Evolutionary conservation across 345 rosid genomes (phyloP).

Genomic region (Bruguiera parviflora): DNA sequence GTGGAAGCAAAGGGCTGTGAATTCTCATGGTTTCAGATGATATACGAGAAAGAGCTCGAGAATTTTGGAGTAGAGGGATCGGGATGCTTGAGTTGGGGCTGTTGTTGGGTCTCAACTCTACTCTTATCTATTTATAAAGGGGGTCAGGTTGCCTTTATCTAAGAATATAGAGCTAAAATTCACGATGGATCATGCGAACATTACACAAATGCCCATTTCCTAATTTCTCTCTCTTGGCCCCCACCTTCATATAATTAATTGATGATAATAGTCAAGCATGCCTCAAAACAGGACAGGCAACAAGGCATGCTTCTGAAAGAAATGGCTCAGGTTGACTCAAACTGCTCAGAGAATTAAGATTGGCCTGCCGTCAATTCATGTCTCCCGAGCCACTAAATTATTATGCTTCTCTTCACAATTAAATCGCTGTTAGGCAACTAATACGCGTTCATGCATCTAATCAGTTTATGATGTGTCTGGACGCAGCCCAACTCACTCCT

Average conservation of each 20-base stretch:
- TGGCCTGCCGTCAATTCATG: not conserved
- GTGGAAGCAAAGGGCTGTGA: constrained; percentile 9
- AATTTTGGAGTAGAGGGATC: not conserved
- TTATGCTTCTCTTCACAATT: too few relatives aligned
- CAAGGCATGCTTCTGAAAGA: not conserved
- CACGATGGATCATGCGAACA: not conserved
- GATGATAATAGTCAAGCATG: too few relatives aligned
- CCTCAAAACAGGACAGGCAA: not conserved
- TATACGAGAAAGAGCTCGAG: not conserved
- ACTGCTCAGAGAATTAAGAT: not conserved
- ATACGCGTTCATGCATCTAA: not conserved
- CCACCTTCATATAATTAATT: not conserved
- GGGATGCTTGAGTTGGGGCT: not conserved
- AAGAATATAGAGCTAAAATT: not conserved
- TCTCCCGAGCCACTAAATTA: not conserved
- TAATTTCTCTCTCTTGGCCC: not conserved
- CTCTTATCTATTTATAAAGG: constrained; percentile 15
- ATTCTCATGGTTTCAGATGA: constrained; percentile 22
- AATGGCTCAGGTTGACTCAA: not conserved
- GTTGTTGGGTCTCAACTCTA: not conserved
- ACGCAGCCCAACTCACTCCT: not conserved
- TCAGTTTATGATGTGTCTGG: not conserved
- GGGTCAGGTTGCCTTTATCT: not conserved
- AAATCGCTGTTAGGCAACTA: not conserved
- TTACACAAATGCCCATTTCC: not conserved